Evolutionary conservation across 768 basidiomycete species (phyloP).

Genomic region (Suillus fuscotomentosus): DNA sequence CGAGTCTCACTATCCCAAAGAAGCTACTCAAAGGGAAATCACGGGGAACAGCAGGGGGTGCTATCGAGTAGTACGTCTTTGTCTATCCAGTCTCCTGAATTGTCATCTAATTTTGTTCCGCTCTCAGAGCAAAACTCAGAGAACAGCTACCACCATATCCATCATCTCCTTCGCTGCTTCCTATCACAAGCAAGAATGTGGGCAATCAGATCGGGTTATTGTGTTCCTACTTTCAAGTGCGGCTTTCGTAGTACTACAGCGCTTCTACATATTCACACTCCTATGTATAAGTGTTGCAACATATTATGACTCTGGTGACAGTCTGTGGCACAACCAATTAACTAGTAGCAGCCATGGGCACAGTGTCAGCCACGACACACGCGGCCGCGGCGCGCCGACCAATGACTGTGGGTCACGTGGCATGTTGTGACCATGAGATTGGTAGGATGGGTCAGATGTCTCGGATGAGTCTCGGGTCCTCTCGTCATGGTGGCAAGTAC

Average conservation of each 20-base stretch:
- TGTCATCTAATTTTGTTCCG: not conserved
- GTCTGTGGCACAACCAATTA: no score
- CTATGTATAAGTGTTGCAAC: no score
- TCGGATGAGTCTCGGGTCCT: no score
- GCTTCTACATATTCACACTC: no score
- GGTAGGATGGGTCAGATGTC: no score
- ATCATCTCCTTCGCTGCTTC: slow-evolving; percentile 78
- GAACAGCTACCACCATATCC: slow-evolving; percentile 85
- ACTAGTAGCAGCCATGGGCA: no score
- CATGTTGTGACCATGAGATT: no score
- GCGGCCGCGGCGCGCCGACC: no score
- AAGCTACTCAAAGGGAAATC: slow-evolving; percentile 68
- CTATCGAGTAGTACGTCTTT: slow-evolving; percentile 45
- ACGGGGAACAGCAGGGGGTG: slow-evolving; percentile 35
- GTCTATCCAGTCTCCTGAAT: not conserved
- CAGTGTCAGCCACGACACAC: no score
- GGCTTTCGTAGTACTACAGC: slow-evolving; percentile 32
- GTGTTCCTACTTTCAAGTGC: slow-evolving; percentile 65
- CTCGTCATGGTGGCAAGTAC: no score
- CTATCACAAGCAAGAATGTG: slow-evolving; percentile 61
- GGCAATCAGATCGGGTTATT: slow-evolving; percentile 86
- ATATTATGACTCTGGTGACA: no score
- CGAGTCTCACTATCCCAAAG: slow-evolving; percentile 76
- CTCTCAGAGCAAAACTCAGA: slow-evolving; percentile 53
- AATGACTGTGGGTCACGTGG: no score